phyloP scores from a whole-genome alignment of 2,329 filamentous ascomycete genomes.

The Aspergillus flavus region DNA sequence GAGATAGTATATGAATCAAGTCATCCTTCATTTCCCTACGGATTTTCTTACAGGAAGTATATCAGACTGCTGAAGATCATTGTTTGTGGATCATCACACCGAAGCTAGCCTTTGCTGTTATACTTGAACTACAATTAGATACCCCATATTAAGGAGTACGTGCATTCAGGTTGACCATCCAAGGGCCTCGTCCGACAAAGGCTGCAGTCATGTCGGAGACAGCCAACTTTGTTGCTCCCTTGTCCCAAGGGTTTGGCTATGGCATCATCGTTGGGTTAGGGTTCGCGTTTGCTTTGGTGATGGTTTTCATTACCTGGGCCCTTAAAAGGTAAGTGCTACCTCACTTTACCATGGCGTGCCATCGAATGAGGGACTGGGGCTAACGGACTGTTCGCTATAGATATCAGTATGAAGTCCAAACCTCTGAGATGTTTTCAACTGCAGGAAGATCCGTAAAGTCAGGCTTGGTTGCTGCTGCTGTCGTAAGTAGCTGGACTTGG shows the following conservation, averaged over 20 bases:
- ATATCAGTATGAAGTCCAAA: constrained; percentile 75
- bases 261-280: constrained; percentile 76
- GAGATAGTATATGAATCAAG: not conserved
- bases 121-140: not conserved
- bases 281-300: constrained; percentile 72
- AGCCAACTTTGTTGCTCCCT: constrained; percentile 35
- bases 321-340: constrained; percentile 57
- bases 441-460: constrained; percentile 87
- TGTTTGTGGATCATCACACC: not conserved
- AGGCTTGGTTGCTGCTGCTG: constrained; percentile 81
- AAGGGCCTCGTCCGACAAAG: not conserved
- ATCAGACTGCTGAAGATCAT: not conserved
- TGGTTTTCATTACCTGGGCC: constrained; percentile 73
- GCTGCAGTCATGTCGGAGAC: constrained; percentile 26
- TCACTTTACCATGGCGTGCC: not conserved
- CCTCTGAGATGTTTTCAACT: constrained; percentile 89
- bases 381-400: constrained; percentile 31
- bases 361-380: not conserved
- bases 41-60: no score
- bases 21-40: not conserved
- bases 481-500: constrained; percentile 95
- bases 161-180: not conserved
- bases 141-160: not conserved
- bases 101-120: no score
- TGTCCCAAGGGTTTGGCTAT: constrained; percentile 69